phyloP scores from a whole-genome alignment of 2,329 filamentous ascomycete genomes.

The Nothopassalora personata region DNA sequence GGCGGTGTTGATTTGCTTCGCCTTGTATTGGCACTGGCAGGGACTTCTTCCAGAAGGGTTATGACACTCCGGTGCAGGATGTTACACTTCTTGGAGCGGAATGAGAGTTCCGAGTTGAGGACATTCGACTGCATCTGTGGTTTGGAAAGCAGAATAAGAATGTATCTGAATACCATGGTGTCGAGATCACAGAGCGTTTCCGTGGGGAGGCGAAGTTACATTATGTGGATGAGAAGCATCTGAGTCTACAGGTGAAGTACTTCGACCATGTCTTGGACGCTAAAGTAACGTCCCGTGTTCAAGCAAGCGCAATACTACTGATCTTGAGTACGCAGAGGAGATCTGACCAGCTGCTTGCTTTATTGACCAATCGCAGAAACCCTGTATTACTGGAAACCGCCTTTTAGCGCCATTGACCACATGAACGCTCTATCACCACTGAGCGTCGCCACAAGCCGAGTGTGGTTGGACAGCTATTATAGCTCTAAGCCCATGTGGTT shows the following conservation, averaged over 20 bases:
- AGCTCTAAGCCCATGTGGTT: too few species aligned
- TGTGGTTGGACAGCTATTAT: too few species aligned
- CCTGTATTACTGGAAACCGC: too few species aligned
- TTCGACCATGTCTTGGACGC: background rate
- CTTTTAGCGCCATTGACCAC: too few species aligned
- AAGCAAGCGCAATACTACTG: too few species aligned
- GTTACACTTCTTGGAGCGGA: background rate
- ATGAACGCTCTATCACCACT: too few species aligned
- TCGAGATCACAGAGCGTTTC: background rate
- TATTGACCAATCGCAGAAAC: too few species aligned
- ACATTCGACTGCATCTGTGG: conserved; percentile 1
- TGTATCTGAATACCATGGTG: background rate
- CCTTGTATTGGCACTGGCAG: background rate
- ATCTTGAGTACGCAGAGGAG: too few species aligned
- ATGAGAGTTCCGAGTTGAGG: background rate
- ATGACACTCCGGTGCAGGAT: background rate
- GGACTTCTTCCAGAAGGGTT: background rate
- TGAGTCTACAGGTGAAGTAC: conserved; percentile 3
- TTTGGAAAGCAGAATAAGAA: conserved; percentile 4
- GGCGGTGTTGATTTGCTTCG: background rate
- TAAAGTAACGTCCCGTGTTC: too few species aligned
- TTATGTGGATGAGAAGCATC: conserved; percentile 5
- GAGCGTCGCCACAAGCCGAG: too few species aligned
- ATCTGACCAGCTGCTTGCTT: too few species aligned
- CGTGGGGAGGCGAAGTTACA: background rate